A percentile compares a stretch with the other conserved stretches of the same genome.
These are phyloP conservation scores for Aspergillus haitiensis DNA, from an alignment of 495 filamentous ascomycete species.

Conservation along the genomic window DNA sequence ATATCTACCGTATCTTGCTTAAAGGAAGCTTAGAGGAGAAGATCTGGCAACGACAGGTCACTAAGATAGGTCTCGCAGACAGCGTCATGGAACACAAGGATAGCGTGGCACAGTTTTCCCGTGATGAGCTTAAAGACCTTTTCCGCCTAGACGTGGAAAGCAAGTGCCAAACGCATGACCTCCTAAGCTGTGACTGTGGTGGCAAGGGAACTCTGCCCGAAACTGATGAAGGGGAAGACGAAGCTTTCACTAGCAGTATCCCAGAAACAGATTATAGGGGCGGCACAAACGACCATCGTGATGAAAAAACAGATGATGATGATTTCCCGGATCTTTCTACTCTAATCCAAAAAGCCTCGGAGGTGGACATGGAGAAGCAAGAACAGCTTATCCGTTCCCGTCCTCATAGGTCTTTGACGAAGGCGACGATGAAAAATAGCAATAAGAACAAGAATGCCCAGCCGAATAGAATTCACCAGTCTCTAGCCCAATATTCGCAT, in stretches of 20 bases:
- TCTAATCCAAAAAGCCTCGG: conserved; percentile 57
- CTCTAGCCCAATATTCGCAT: conserved; percentile 67
- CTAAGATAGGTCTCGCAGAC: conserved; percentile 70
- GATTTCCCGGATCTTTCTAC: conserved; percentile 43
- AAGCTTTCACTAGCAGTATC: neutral
- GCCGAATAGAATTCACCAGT: conserved; percentile 53
- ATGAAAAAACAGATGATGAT: conserved; percentile 37
- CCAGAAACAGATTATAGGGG: too few species aligned
- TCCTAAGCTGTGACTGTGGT: conserved; percentile 67
- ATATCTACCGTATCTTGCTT: conserved; percentile 73
- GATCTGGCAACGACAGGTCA: conserved; percentile 80
- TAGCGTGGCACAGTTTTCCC: conserved; percentile 59
- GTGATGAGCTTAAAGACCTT: conserved; percentile 68
- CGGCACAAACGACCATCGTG: conserved; percentile 23
- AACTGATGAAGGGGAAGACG: neutral
- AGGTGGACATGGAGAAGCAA: conserved; percentile 63
- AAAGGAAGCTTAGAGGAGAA: conserved; percentile 78
- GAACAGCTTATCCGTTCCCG: conserved; percentile 46
- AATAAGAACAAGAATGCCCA: conserved; percentile 22
- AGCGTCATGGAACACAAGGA: conserved; percentile 66
- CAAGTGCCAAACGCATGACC: conserved; percentile 64
- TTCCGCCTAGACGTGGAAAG: conserved; percentile 66
- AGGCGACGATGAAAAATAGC: conserved; percentile 11
- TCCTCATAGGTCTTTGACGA: conserved; percentile 16
- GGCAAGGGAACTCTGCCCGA: conserved; percentile 49